These are phyloP conservation scores for Colletotrichum tofieldiae DNA, from an alignment of 2,329 filamentous ascomycete species.

Conservation along the genomic window DNA sequence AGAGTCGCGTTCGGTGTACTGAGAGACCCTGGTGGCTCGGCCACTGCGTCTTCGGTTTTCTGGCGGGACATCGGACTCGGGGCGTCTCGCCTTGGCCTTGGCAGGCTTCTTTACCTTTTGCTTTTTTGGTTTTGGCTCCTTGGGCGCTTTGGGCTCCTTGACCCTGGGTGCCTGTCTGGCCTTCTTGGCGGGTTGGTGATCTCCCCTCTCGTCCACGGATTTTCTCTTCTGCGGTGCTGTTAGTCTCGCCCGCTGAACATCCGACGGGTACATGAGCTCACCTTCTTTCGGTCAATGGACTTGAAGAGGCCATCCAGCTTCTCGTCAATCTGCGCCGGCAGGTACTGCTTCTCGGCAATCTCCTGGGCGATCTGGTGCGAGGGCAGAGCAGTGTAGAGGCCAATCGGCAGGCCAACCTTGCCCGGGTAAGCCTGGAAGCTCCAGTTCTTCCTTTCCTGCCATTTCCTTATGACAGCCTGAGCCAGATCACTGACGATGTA, in stretches of 20 bases:
- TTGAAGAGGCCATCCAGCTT: conserved; percentile 79
- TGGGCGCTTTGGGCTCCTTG: conserved; percentile 42
- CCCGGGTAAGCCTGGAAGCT: conserved; percentile 86
- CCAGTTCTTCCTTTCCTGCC: conserved; percentile 89
- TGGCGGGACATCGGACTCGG: conserved; percentile 46
- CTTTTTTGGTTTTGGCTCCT: conserved; percentile 50
- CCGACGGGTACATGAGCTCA: conserved; percentile 49
- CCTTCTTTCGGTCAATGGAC: conserved; percentile 81
- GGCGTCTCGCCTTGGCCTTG: conserved; percentile 46
- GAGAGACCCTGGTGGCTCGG: conserved; percentile 57
- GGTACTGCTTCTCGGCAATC: conserved; percentile 88
- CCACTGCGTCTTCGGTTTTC: conserved; percentile 71
- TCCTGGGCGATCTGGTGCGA: conserved; percentile 86
- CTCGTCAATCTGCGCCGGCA: conserved; percentile 83
- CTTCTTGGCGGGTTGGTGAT: conserved; percentile 61
- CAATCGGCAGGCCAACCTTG: conserved; percentile 85
- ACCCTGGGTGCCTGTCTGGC: conserved; percentile 56
- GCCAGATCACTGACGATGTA: conserved; percentile 92
- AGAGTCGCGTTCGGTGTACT: conserved; percentile 71
- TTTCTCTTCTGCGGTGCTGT: conserved; percentile 69
- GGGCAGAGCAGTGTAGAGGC: conserved; percentile 82
- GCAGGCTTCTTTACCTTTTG: conserved; percentile 48
- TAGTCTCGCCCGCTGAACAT: conserved; percentile 44
- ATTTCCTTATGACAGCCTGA: conserved; percentile 85
- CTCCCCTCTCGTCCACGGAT: conserved; percentile 64